Base-by-base conservation (phyloP, 805 yeast species). In the Yarrowia bubula region DNA sequence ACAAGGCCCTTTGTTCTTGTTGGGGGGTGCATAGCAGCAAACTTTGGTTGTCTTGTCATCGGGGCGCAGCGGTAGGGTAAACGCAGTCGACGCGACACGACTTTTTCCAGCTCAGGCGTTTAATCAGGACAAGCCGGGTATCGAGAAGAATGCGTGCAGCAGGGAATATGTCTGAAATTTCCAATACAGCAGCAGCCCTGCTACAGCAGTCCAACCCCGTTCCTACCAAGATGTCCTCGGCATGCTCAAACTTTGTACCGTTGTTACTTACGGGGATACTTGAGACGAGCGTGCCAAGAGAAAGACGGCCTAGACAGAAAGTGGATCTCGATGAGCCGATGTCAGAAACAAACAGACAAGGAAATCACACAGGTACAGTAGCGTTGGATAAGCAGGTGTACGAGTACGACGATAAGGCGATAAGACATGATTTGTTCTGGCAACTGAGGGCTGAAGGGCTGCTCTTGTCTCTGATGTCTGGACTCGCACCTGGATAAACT, bases 11-110 rank as follows among this genome's bases (percentile, higher is more conserved):
- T 48, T 48, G 55, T 48, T 48, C 35, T 48, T 48, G 55, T 48
- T 48, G 55, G 55, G 55, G n/a, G 6, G 28, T 48, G 55, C 55
- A 48, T 48, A 18, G 55, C 41, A 48, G 55, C 32, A 33, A 48
- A 48, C 55, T 18, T 35, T n/a, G 55, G 13, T 35, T 35, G 28
- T 35, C 13, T 35, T 35, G 10, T 11, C 55, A 48, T 33, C 55
- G 55, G 55, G 55, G 55, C 55, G 55, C 55, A 48, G 55, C 55
- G 41, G 55, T 48, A 48, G 55, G 55, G 55, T 48, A 48, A 48
- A 15, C 28, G 28, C 51, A 32, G 28, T 22, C 28, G 35, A 44
- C 50, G 50, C 50, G 50, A 44, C 47, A 22, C 47, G 47, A 6
- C 28, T 5, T 22, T 22, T 22, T 22, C 28, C 28, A 22, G 4